Evolutionary conservation across 805 yeast species (phyloP), one percentile per base, ranked within the genome.

Genomic region (Metschnikowia reukaufii): DNA sequence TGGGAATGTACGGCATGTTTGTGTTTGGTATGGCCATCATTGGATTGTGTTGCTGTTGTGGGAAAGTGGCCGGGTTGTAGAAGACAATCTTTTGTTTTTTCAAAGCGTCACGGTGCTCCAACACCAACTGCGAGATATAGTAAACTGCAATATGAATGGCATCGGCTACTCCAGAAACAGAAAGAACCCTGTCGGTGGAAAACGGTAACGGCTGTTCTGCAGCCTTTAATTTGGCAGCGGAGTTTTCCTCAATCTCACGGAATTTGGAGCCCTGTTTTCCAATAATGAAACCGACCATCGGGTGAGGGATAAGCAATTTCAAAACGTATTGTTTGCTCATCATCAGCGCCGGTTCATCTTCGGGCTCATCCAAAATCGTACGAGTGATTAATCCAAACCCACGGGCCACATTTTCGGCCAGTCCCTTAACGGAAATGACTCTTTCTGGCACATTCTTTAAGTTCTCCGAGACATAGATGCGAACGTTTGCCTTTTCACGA

Each of bases 131-230:
- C 1, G 86, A 82, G 46, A 86, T 75, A 61, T 84, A 85, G 64
- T 84, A 87, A 0, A 83, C 73, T 8, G 96, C 96, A 55, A 88
- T 86, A 60, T 87, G 95, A 35, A 89, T 79, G 1, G 96, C 90
- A 67, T 88, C 96, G 1, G 90, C 89, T 12, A 86, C 92, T 6
- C 96, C 96, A 4, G 77, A 71, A 6, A 88, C 77, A 19, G 82
- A 74, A 39, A 89, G 68, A 17, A 86, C 72, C 48, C 96, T 74
- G 62, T 89, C 96, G 13, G 90, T 87, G 0, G 92, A 84, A 50
- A 77, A 78, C 1, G 94, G 87, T 54, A 89, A 67, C 13, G 83
- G 78, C 38, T 80, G 79, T 35, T 84, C 88, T 19, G 84, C 86
- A 2, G 95, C 94, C 54, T 76, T 78, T 46, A 89, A 72, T 47